phyloP scores from a whole-genome alignment of 139 green algal genomes.

The Medakamo hakoo region DNA sequence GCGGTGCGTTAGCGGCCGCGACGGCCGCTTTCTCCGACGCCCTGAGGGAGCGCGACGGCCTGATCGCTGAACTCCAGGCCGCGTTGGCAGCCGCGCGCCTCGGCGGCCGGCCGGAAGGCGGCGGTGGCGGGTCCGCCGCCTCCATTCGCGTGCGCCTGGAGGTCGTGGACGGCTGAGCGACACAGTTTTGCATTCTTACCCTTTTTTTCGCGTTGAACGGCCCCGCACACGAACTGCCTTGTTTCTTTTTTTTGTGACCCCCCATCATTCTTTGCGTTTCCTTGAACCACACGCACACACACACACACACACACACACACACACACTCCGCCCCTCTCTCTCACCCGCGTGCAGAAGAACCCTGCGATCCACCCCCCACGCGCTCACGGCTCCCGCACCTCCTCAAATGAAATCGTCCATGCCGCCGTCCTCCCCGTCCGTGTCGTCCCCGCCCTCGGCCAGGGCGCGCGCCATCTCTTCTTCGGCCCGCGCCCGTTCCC shows the following conservation, averaged over 20 bases:
- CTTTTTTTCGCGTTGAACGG: not conserved
- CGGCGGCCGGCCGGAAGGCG: too few species aligned
- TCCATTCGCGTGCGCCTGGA: not conserved
- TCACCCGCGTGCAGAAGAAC: too few species aligned
- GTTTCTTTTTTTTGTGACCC: not conserved
- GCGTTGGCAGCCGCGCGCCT: too few species aligned
- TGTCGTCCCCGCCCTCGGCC: conserved; percentile 18
- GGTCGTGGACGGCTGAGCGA: too few species aligned
- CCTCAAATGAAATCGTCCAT: too few species aligned
- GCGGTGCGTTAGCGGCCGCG: not conserved
- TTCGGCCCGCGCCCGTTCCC: not conserved
- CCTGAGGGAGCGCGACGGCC: not conserved
- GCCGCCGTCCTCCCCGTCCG: conserved; percentile 37
- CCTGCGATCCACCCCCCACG: too few species aligned
- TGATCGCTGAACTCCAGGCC: not conserved
- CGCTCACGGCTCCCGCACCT: too few species aligned
- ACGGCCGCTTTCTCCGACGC: too few species aligned
- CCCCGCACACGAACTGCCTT: not conserved
- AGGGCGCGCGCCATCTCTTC: not conserved
- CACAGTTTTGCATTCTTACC: not conserved
- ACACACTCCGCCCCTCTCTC: conserved; percentile 37
- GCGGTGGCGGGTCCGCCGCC: too few species aligned
- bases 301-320: conserved; percentile 37
- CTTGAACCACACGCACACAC: conserved; percentile 3
- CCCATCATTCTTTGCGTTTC: too few species aligned